Percentiles rank a stretch among this genome's conserved stretches.
phyloP scores from a whole-genome alignment of 2,329 filamentous ascomycete genomes.

The Tympanopsis confertula region DNA sequence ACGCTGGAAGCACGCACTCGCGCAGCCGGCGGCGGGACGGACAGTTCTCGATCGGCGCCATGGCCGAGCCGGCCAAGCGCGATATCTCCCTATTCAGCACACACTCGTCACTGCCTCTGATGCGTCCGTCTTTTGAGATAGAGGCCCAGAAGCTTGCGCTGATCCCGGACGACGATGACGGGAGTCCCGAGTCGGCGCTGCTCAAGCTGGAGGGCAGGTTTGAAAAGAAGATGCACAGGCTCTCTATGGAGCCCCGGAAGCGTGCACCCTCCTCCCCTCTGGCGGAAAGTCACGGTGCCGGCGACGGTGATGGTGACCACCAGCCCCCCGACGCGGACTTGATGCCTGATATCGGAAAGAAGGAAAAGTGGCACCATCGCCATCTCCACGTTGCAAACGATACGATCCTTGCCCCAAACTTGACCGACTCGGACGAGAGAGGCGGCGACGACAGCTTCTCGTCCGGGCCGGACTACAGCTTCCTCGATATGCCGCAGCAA shows the following conservation, averaged over 20 bases:
- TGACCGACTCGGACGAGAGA: conserved; percentile 7
- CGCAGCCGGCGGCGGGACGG: conserved; percentile 26
- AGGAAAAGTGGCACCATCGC: conserved; percentile 32
- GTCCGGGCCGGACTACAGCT: conserved; percentile 7
- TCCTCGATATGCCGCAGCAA: conserved; percentile 11
- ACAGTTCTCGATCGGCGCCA: conserved; percentile 43
- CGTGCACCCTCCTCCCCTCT: conserved; percentile 6
- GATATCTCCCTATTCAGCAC: conserved; percentile 46
- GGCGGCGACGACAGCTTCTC: conserved; percentile 5
- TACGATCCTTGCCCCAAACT: conserved; percentile 17
- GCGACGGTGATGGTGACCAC: conserved; percentile 5
- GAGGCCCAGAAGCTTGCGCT: conserved; percentile 79
- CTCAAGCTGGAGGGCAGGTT: conserved; percentile 85
- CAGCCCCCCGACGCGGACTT: conserved; percentile 4
- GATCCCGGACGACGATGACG: conserved; percentile 77
- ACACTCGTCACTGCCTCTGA: conserved; percentile 47
- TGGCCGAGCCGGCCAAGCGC: conserved; percentile 36
- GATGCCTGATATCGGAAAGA: conserved; percentile 12
- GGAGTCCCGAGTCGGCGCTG: conserved; percentile 83
- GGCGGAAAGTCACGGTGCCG: conserved; percentile 8
- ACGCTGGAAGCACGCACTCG: conserved; percentile 29
- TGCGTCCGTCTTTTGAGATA: conserved; percentile 71
- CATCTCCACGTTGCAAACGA: conserved; percentile 32
- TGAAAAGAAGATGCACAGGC: conserved; percentile 35
- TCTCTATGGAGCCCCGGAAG: conserved; percentile 24